phyloP scores from a whole-genome alignment of 345 rosid genomes.

The Abelmoschus esculentus region DNA sequence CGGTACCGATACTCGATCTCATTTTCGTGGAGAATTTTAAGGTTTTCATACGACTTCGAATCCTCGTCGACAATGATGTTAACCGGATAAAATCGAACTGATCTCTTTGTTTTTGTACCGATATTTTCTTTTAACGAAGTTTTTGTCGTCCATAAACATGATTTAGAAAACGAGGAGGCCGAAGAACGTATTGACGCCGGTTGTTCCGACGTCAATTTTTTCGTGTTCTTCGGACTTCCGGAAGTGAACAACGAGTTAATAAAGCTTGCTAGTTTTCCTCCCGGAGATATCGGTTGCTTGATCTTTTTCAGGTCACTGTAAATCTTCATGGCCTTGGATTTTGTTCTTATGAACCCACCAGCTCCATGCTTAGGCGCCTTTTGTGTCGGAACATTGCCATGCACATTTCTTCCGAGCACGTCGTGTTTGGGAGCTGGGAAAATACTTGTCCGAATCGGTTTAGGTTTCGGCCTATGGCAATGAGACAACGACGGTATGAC shows the following conservation, averaged over 20 bases:
- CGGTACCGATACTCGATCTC: slow-evolving; percentile 20
- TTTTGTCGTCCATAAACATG: slow-evolving; percentile 54
- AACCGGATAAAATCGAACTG: slow-evolving; percentile 56
- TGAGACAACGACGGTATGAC: neutral
- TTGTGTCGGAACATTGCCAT: neutral
- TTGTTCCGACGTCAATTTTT: slow-evolving; percentile 14
- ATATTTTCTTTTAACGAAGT: slow-evolving; percentile 20
- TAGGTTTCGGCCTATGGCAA: slow-evolving; percentile 27
- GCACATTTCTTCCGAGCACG: slow-evolving; percentile 1
- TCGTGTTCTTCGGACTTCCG: slow-evolving; percentile 34
- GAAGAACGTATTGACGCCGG: slow-evolving; percentile 51
- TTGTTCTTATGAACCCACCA: slow-evolving; percentile 41
- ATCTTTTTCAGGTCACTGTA: slow-evolving; percentile 77
- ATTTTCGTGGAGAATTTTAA: slow-evolving; percentile 22
- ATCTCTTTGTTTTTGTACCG: slow-evolving; percentile 38
- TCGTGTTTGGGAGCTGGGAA: neutral
- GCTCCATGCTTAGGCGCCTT: too few species aligned
- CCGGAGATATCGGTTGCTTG: slow-evolving; percentile 88
- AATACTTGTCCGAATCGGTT: slow-evolving; percentile 36
- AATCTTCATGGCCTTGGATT: slow-evolving; percentile 74
- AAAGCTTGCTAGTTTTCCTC: slow-evolving; percentile 61
- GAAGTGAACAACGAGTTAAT: slow-evolving; percentile 68
- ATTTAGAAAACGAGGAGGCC: slow-evolving; percentile 76
- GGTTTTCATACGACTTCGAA: slow-evolving; percentile 49
- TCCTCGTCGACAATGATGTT: slow-evolving; percentile 40